These are phyloP conservation scores for Exophiala sideris DNA, from an alignment of 2,329 filamentous ascomycete species.

Conservation along the genomic window DNA sequence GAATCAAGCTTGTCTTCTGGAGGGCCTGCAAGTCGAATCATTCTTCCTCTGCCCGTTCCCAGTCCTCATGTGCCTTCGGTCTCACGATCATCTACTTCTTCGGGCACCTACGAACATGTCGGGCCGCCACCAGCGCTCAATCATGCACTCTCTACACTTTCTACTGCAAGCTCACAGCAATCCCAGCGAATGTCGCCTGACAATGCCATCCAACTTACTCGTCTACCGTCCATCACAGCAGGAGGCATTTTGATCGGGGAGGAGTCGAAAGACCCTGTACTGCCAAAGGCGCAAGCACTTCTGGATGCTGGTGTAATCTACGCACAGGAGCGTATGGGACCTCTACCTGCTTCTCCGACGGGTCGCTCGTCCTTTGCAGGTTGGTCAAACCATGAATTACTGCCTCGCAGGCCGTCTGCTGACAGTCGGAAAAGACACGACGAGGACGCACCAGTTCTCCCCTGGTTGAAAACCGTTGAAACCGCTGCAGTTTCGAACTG, in stretches of 20 bases:
- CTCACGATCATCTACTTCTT: constrained; percentile 18
- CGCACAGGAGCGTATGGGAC: constrained; percentile 15
- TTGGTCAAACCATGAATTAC: constrained; percentile 10
- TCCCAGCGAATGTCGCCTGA: constrained; percentile 21
- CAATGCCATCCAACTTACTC: constrained; percentile 5
- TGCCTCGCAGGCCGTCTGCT: constrained; percentile 10
- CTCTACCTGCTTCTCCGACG: constrained; percentile 15
- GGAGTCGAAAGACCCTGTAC: constrained; percentile 9
- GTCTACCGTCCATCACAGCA: constrained; percentile 26
- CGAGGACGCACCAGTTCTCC: constrained; percentile 13
- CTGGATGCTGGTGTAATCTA: constrained; percentile 5
- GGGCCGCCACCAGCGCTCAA: background rate
- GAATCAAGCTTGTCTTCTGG: constrained; percentile 10
- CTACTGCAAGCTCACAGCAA: constrained; percentile 2
- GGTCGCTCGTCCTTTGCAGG: constrained; percentile 18
- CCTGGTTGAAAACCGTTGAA: constrained; percentile 17
- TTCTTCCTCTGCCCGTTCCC: constrained; percentile 20
- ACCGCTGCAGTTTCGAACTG: constrained; percentile 4
- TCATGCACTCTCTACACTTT: background rate
- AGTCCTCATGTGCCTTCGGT: constrained; percentile 11
- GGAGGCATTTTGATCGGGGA: constrained; percentile 22
- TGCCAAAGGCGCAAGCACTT: constrained; percentile 4
- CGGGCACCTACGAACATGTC: constrained; percentile 14
- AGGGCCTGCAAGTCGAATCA: constrained; percentile 11
- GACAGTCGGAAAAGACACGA: constrained; percentile 16